phyloP scores from a whole-genome alignment of 768 basidiomycete species.

The Infundibulicybe gibba region DNA sequence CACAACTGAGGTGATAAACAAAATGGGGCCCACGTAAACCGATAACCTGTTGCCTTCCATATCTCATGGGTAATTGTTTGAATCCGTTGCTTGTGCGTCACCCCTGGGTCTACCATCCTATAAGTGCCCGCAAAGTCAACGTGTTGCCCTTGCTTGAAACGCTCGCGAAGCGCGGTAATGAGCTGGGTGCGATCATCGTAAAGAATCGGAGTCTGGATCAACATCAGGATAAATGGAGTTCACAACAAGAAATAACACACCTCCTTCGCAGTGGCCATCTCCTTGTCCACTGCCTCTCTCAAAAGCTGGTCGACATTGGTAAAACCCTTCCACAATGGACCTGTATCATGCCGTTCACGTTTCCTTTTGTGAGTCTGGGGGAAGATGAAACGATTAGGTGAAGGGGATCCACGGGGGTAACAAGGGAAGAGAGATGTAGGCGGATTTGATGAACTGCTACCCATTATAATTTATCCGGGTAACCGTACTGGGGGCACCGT shows the following conservation, averaged over 20 bases:
- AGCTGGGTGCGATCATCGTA: constrained; percentile 27
- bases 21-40: constrained; percentile 38
- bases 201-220: constrained; percentile 19
- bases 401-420: no score
- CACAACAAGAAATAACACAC: constrained; percentile 6
- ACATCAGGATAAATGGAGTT: constrained; percentile 2
- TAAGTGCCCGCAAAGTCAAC: constrained; percentile 43
- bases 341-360: no score
- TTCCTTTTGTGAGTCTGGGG: no score
- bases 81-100: constrained; percentile 37
- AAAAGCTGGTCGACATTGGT: neutral
- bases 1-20: constrained; percentile 1
- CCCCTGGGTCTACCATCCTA: constrained; percentile 20
- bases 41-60: constrained; percentile 45
- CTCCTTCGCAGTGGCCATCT: constrained; percentile 8
- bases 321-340: constrained; percentile 4
- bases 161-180: constrained; percentile 25
- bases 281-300: constrained; percentile 1
- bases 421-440: no score
- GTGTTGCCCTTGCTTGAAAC: constrained; percentile 26
- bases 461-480: no score
- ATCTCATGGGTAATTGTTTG: constrained; percentile 39
- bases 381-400: no score
- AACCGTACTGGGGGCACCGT: no score
- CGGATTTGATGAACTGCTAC: no score